phyloP scores from a whole-genome alignment of 129 eudicot genomes.

The Tanacetum coccineum region DNA sequence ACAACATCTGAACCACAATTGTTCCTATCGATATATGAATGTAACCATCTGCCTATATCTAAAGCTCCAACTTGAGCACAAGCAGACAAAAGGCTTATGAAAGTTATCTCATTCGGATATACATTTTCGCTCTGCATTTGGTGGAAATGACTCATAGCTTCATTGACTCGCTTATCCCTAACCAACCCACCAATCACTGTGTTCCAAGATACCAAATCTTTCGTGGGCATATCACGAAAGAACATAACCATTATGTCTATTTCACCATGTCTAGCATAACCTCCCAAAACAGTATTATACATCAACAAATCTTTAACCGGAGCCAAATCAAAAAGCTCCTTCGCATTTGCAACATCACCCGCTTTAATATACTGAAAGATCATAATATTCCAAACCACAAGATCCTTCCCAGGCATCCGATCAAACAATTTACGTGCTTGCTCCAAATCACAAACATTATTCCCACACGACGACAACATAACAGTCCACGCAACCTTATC shows the following conservation, averaged over 20 bases:
- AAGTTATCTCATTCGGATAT: constrained; percentile 38
- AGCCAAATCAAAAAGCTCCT: constrained; percentile 28
- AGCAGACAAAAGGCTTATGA: constrained; percentile 38
- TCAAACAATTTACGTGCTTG: constrained; percentile 28
- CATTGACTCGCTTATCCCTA: constrained; percentile 24
- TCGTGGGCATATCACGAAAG: constrained; percentile 28
- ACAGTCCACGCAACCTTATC: constrained; percentile 52
- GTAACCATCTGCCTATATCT: constrained; percentile 44
- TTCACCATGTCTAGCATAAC: constrained; percentile 27
- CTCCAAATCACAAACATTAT: constrained; percentile 15
- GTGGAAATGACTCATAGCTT: constrained; percentile 40
- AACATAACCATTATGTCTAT: constrained; percentile 20
- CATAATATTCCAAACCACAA: constrained; percentile 48
- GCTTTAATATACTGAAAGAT: constrained; percentile 43
- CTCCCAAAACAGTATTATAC: constrained; percentile 42
- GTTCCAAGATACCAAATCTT: constrained; percentile 60
- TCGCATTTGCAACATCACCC: constrained; percentile 25
- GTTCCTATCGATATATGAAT: constrained; percentile 32
- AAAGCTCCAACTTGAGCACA: constrained; percentile 49
- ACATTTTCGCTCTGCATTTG: constrained; percentile 27
- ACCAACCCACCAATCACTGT: constrained; percentile 40
- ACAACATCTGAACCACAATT: constrained; percentile 25
- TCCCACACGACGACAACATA: constrained; percentile 35
- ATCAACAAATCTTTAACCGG: constrained; percentile 26
- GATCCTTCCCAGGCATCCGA: constrained; percentile 33